phyloP scores from a whole-genome alignment of 2,329 filamentous ascomycete genomes.

The Xylaria sp. region DNA sequence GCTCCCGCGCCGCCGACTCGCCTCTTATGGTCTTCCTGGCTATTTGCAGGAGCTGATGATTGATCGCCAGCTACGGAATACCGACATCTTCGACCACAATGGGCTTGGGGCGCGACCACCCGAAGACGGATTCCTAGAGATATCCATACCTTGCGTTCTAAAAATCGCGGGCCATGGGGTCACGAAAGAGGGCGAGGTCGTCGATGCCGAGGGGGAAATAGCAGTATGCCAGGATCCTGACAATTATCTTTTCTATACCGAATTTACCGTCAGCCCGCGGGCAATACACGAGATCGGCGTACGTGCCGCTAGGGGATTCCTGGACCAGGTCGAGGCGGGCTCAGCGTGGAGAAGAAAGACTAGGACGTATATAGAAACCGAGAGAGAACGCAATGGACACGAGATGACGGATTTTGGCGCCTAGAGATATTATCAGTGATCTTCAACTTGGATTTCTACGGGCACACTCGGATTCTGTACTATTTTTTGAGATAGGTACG shows the following conservation, averaged over 20 bases:
- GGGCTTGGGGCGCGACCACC: slow-evolving; percentile 55
- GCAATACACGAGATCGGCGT: slow-evolving; percentile 52
- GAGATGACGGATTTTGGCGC: not conserved
- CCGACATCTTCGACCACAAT: slow-evolving; percentile 56
- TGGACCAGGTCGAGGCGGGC: slow-evolving; percentile 37
- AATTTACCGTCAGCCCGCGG: slow-evolving; percentile 57
- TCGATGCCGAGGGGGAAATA: not conserved
- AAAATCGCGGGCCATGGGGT: slow-evolving; percentile 35
- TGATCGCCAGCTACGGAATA: slow-evolving; percentile 60
- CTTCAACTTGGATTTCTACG: not conserved
- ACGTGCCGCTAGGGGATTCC: slow-evolving; percentile 43
- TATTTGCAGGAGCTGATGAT: slow-evolving; percentile 59
- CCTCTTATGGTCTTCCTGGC: slow-evolving; percentile 55
- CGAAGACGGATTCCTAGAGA: slow-evolving; percentile 55
- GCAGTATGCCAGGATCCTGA: slow-evolving; percentile 57
- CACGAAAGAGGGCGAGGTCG: slow-evolving; percentile 41
- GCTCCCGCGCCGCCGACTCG: slow-evolving; percentile 53
- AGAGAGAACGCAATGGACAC: not conserved
- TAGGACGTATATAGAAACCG: not conserved
- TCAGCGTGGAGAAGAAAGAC: slow-evolving; percentile 40
- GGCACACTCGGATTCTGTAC: too few species aligned
- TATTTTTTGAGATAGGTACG: not conserved
- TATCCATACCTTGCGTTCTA: slow-evolving; percentile 57
- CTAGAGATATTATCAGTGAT: not conserved
- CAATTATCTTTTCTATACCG: slow-evolving; percentile 64